Evolutionary conservation across 2,329 filamentous ascomycete genomes (phyloP).

Genomic region (Aspergillus clavatus): DNA sequence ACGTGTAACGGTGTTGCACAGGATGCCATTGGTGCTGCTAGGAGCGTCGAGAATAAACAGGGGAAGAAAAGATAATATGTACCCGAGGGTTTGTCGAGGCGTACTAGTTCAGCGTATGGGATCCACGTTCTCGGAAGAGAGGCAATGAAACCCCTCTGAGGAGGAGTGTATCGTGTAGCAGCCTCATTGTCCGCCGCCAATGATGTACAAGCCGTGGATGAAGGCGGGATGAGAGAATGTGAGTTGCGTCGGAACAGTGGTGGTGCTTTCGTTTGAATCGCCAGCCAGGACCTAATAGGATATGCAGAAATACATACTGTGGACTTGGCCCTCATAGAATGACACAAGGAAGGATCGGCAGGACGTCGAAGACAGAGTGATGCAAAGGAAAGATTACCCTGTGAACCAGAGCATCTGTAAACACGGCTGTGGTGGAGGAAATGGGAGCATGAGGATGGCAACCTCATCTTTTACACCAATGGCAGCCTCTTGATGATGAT

Average conservation of each 20-base stretch:
- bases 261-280: neutral
- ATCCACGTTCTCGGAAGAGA: conserved; percentile 48
- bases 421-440: neutral
- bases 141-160: conserved; percentile 44
- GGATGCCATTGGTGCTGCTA: conserved; percentile 38
- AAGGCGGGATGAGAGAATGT: neutral
- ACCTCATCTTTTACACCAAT: neutral
- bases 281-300: neutral
- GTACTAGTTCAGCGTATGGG: conserved; percentile 52
- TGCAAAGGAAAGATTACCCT: neutral
- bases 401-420: neutral
- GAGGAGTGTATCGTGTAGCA: conserved; percentile 39
- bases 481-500: no score
- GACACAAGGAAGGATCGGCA: neutral
- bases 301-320: neutral
- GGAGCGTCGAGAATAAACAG: conserved; percentile 46
- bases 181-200: conserved; percentile 10
- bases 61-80: conserved; percentile 53
- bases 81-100: conserved; percentile 49
- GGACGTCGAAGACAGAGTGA: neutral
- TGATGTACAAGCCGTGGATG: neutral
- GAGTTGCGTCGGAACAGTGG: neutral
- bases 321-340: neutral
- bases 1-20: conserved; percentile 32
- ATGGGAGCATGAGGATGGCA: neutral